Base-by-base conservation (phyloP, 2,329 filamentous ascomycete species). In the Salinomyces thailandicus region DNA sequence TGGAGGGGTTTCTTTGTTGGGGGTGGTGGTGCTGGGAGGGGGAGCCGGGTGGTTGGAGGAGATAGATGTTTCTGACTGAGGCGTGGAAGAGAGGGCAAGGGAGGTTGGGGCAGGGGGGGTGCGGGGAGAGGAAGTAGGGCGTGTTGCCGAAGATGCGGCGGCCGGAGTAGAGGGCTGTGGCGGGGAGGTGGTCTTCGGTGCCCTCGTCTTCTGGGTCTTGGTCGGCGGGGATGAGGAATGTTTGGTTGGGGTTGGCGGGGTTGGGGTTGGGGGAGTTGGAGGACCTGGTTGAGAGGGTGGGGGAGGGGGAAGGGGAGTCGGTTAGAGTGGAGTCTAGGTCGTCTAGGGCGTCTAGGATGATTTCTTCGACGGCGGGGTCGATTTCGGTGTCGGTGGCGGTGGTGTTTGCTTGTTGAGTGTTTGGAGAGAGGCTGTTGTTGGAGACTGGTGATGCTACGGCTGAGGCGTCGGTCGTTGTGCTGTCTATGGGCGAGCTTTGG, bases 1-100 rank as follows among this genome's bases (percentile, higher is more conserved):
- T n/a, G n/a, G n/a, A n/a, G 22, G 22, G 22, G 22, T 26, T 26
- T 8, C 3, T 4, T 26, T 8, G 9, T 26, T 26, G 11, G 38
- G 9, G 9, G 22, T 26, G 22, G 26, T 11, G 28, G 11, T 31
- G 12, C 26, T 41, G 35, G 27, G 38, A 35, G 17, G 49, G 44
- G 22, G 22, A 26, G 9, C 9, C n/a, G 22, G 22, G n/a, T 13
- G 58, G 59, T 45, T 68, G 64, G 6, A 64, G 44, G 17, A 69
- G 58, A 45, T 62, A 64, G 4, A 68, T 50, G 38, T 64, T 64
- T 18, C 58, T 51, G 33, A 62, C 62, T 0, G 63, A 62, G 24
- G 54, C 41, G 42, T 55, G 52, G 4, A 68, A 47, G 29, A 68
- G 61, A 1, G 67, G 51, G 41, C 58, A 62, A 9, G 64, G 52